Percentiles rank a stretch among this genome's conserved stretches.
phyloP scores from a whole-genome alignment of 768 basidiomycete genomes.

The Termitomyces sp. region DNA sequence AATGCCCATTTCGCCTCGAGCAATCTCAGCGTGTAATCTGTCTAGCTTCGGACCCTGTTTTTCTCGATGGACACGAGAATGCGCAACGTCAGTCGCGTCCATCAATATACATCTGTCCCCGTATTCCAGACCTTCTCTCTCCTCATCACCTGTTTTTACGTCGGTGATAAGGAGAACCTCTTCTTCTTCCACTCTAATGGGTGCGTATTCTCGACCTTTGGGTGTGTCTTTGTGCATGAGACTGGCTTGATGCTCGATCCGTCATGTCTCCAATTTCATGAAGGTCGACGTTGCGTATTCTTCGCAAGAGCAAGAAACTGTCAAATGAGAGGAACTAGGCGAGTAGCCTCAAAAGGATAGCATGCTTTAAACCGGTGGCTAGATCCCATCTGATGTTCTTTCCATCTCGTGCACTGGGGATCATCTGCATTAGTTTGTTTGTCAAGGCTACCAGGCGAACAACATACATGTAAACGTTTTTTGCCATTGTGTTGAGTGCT shows the following conservation, averaged over 20 bases:
- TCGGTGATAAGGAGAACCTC: neutral
- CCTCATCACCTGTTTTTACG: neutral
- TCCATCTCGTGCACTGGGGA: neutral
- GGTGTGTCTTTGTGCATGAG: neutral
- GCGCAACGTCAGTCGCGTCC: too few relatives aligned
- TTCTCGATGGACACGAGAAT: too few relatives aligned
- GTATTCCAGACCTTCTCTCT: too few relatives aligned
- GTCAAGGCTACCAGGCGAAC: neutral
- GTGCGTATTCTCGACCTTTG: neutral
- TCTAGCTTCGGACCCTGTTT: too few relatives aligned
- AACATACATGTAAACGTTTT: neutral
- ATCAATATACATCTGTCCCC: too few relatives aligned
- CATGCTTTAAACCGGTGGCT: neutral
- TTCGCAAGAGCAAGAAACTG: neutral
- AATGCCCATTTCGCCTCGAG: too few relatives aligned
- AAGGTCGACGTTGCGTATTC: neutral
- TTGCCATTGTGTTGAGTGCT: neutral
- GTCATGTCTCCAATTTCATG: neutral
- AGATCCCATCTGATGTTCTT: neutral
- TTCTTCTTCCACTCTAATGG: neutral
- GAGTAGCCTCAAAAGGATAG: neutral
- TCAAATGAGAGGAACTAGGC: neutral
- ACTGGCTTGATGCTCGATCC: neutral
- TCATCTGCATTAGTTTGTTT: neutral
- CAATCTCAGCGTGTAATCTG: too few relatives aligned